Evolutionary conservation across 805 yeast genomes (phyloP), one percentile per base, ranked within the genome.

Genomic region (Schwanniomyces pseudopolymorphus): DNA sequence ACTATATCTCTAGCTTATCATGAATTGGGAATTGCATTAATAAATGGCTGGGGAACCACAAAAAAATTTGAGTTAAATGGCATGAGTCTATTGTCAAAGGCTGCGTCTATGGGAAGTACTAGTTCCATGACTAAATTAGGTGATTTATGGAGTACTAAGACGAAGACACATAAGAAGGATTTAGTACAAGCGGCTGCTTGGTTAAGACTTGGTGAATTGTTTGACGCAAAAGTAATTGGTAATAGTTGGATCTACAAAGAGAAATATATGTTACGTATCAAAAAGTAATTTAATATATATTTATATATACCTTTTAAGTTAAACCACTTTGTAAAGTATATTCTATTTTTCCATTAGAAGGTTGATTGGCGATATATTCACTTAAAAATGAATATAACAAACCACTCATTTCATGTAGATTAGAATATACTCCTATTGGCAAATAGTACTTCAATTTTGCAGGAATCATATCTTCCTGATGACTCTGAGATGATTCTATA

Each of bases 211-310:
- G 85, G 88, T 13, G 89, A 83, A 44, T 66, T 74, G 24, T 74
- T 76, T 52, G 90, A 90, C 3, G 77, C 77, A 19, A 77, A 74
- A 52, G 65, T 83, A 45, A 77, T 83, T 21, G 91, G 90, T 0
- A 81, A 84, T 47, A 79, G 83, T 49, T 86, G 92, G 92, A 84
- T 85, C 28, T 81, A 84, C 66, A 85, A 84, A 61, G 81, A 80
- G 40, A 85, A 85, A 67, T 85, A 86, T 56, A 60, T 70, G 66
- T 28, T 31, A 2, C 20, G 21, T 5, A 10, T 17, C 5, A 38
- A 24, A 14, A 38, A 24, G n/a, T 38, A 38, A 22, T 6, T n/a
- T 13, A 5, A 36, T 17, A 28, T 31, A 19, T n/a, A n/a, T n/a
- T 13, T 37, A 22, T 36, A 35, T 44, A 21, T 21, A 39, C 22